Conservation (phyloP, 2,329 filamentous ascomycete species). For the Phialophora macrospora region DNA sequence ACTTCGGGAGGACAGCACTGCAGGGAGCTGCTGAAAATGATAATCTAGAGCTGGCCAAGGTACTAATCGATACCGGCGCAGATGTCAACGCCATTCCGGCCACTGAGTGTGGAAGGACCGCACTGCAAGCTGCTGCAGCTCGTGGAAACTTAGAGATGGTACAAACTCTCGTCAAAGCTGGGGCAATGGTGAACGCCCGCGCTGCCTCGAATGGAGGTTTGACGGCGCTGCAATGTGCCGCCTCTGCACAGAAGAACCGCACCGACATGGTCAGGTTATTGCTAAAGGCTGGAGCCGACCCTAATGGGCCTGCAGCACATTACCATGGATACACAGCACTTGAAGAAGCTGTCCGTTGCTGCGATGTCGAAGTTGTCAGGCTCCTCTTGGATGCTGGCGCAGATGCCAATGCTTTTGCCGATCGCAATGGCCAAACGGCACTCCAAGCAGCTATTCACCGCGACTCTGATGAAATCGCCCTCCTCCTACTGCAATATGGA, state of each 20-base stretch:
- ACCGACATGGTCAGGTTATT: background rate
- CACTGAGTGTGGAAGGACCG: background rate
- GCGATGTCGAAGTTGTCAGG: background rate
- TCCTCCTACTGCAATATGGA: background rate
- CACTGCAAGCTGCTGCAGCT: slow-evolving; percentile 1
- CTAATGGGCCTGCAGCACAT: background rate
- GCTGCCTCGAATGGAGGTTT: background rate
- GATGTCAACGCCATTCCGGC: background rate
- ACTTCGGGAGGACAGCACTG: background rate
- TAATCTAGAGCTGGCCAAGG: background rate
- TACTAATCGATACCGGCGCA: slow-evolving; percentile 3
- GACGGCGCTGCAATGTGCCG: background rate
- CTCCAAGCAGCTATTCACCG: slow-evolving; percentile 1
- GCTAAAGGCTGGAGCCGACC: background rate
- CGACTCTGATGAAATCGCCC: background rate
- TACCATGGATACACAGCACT: slow-evolving; percentile 1
- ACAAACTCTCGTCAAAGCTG: background rate
- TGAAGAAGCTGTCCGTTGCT: background rate
- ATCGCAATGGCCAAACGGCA: background rate
- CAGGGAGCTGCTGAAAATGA: background rate
- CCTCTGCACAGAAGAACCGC: too few species aligned
- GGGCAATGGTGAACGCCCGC: background rate
- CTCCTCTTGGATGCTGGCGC: slow-evolving; percentile 6
- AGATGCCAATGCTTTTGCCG: background rate
- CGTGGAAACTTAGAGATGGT: background rate